A percentile compares a stretch with the other conserved stretches of the same genome.
Conservation (phyloP, 2,329 filamentous ascomycete species). For the Clonostachys solani region DNA sequence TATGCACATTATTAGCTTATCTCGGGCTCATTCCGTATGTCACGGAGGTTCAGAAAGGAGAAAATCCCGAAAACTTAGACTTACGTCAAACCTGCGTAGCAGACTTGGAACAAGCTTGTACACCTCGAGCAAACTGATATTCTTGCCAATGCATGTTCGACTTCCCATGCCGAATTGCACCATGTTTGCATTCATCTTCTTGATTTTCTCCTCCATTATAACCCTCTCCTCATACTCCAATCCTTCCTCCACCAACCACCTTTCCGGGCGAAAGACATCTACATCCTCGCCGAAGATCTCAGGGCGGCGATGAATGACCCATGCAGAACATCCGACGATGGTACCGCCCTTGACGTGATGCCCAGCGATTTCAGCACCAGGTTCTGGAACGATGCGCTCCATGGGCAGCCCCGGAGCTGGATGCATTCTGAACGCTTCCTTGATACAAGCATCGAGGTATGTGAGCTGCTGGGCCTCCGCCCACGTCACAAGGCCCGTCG, state of each 20-base stretch:
- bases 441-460: constrained; percentile 74
- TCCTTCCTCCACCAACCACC: constrained; percentile 50
- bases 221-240: constrained; percentile 17
- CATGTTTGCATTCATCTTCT: constrained; percentile 66
- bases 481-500: constrained; percentile 64
- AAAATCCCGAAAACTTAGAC: background rate
- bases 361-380: constrained; percentile 60
- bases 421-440: constrained; percentile 74
- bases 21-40: background rate
- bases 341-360: constrained; percentile 64
- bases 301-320: constrained; percentile 68
- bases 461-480: constrained; percentile 64
- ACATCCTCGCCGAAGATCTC: constrained; percentile 67
- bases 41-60: too few species aligned
- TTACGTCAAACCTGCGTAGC: constrained; percentile 59
- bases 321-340: constrained; percentile 70
- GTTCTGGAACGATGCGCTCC: constrained; percentile 66
- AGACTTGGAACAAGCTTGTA: constrained; percentile 60
- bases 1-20: background rate
- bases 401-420: constrained; percentile 70
- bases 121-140: constrained; percentile 58
- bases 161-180: constrained; percentile 70
- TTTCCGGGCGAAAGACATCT: constrained; percentile 62
- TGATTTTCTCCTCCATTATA: constrained; percentile 41
- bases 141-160: constrained; percentile 67